phyloP scores from a whole-genome alignment of 2,329 filamentous ascomycete genomes.

The Annulohypoxylon truncatum region DNA sequence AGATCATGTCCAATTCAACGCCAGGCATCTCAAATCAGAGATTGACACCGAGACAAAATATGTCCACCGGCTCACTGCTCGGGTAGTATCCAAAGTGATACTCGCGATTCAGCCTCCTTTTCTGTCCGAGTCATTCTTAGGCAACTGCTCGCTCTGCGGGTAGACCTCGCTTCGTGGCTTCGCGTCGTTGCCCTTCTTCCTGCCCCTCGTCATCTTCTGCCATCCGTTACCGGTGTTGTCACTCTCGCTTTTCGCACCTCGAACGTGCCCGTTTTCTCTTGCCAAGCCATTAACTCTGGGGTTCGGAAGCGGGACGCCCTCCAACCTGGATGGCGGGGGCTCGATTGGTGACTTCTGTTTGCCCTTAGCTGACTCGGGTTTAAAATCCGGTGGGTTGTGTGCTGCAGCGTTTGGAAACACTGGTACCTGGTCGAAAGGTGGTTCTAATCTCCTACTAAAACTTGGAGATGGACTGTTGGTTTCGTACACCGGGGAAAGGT shows the following conservation, averaged over 20 bases:
- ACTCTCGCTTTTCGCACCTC: slow-evolving; percentile 66
- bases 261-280: slow-evolving; percentile 65
- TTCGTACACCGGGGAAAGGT: slow-evolving; percentile 80
- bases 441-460: slow-evolving; percentile 65
- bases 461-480: slow-evolving; percentile 77
- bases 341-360: slow-evolving; percentile 49
- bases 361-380: slow-evolving; percentile 40
- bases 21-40: slow-evolving; percentile 39
- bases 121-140: slow-evolving; percentile 69
- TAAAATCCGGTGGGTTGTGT: slow-evolving; percentile 36
- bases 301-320: slow-evolving; percentile 41
- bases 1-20: slow-evolving; percentile 43
- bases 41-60: slow-evolving; percentile 31
- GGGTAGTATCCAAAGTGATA: slow-evolving; percentile 45
- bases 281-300: slow-evolving; percentile 55
- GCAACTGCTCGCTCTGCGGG: slow-evolving; percentile 63
- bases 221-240: slow-evolving; percentile 60
- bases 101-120: slow-evolving; percentile 66
- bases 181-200: slow-evolving; percentile 62
- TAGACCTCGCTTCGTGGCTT: slow-evolving; percentile 59
- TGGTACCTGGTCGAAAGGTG: slow-evolving; percentile 46
- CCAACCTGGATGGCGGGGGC: slow-evolving; percentile 38
- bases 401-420: slow-evolving; percentile 16
- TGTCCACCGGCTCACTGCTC: slow-evolving; percentile 25
- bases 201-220: slow-evolving; percentile 69